These are phyloP conservation scores for Solanum pinnatisectum DNA, from an alignment of 257 asterid genomes.

Conservation along the genomic window DNA sequence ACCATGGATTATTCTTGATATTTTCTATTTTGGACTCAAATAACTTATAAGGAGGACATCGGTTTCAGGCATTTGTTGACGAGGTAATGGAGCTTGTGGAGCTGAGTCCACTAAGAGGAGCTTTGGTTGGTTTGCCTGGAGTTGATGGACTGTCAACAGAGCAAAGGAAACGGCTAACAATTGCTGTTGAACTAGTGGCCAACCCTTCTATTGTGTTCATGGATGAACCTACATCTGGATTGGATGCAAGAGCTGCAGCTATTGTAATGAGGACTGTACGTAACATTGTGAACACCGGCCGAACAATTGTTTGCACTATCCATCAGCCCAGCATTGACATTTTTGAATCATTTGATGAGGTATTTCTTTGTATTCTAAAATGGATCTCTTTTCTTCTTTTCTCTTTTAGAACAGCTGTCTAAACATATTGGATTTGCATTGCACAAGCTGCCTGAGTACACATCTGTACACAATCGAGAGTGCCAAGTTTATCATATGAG, in stretches of 20 bases:
- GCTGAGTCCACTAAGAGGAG: slow-evolving; percentile 71
- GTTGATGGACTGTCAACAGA: slow-evolving; percentile 89
- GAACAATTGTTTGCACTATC: slow-evolving; percentile 95
- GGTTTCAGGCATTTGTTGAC: slow-evolving; percentile 79
- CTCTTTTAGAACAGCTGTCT: neutral
- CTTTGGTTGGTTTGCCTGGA: slow-evolving; percentile 91
- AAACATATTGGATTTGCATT: neutral
- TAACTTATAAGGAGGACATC: slow-evolving; percentile 11
- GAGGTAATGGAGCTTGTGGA: slow-evolving; percentile 98
- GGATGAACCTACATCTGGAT: slow-evolving; percentile 98
- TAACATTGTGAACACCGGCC: slow-evolving; percentile 85
- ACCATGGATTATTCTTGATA: neutral
- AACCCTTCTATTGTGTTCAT: slow-evolving; percentile 88
- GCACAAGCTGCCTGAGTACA: neutral
- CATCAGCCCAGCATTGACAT: slow-evolving; percentile 98
- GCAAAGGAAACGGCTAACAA: slow-evolving; percentile 89
- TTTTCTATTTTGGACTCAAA: slow-evolving; percentile 2
- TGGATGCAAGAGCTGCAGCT: slow-evolving; percentile 97
- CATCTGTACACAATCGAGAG: neutral
- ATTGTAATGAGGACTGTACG: slow-evolving; percentile 97
- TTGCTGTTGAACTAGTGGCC: slow-evolving; percentile 93
- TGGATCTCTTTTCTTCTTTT: neutral
- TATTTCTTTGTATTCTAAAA: slow-evolving; percentile 13
- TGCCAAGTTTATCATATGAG: neutral
- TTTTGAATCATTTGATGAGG: slow-evolving; percentile 97